Base-by-base conservation (phyloP, 192 early-diverging fungal species). In the Podila epicladia region DNA sequence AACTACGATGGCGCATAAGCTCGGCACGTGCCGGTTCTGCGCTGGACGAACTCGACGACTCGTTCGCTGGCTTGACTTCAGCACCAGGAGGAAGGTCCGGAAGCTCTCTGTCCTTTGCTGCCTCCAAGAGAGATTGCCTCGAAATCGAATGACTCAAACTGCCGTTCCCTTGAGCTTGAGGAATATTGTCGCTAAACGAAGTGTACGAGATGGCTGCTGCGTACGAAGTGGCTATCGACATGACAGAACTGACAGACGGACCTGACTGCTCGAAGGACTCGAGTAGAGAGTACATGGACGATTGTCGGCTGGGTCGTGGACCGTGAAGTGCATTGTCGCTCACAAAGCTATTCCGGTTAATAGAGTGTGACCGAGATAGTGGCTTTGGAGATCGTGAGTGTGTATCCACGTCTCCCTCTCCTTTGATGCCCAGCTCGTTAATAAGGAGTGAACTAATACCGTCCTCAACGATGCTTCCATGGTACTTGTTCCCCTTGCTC, bases 381-480 rank as follows among this genome's bases (percentile, higher is more conserved):
- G 66, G 31, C 51, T 20, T 53, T 64, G 64, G 4, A n/a, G 33
- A 9, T 48, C 29, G 28, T 31, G 63, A 24, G 35, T 31, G 9
- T 58, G 65, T 26, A 55, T 22, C n/a, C 53, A 2, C 37, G 61
- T 51, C 64, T 13, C 53, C 59, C 29, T 69, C 77, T 48, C 68
- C 58, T 28, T 77, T 70, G 63, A 77, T 77, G 3, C 64, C 68
- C n/a, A 70, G 41, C 5, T 77, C 64, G 5, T 77, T 49, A 31
- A 77, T 64, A 33, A 77, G 15, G 8, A 71, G 31, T 9, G 74
- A 64, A 0, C 58, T 29, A 20, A 61, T 45, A 17, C 55, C 33
- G 19, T 71, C 74, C 20, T 62, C 60, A 12, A 33, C 28, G 7
- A 58, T 28, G 11, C 11, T 9, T 32, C 29, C 9, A 48, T 1